Evolutionary conservation across 139 green algal species (phyloP).

Genomic region (Limnomonas spitsbergensis): DNA sequence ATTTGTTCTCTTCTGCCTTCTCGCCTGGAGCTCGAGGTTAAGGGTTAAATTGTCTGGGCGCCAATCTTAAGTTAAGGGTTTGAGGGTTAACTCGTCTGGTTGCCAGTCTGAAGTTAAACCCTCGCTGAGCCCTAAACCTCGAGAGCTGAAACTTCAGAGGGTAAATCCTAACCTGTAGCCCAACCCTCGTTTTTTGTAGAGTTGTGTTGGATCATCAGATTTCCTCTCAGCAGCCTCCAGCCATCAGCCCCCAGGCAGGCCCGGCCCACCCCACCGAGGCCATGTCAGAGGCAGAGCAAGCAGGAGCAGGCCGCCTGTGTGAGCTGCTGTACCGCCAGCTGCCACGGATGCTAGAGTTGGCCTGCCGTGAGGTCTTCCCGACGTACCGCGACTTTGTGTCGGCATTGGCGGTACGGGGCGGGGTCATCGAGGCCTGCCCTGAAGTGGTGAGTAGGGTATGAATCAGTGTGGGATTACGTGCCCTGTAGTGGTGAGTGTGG

Average conservation of each 20-base stretch:
- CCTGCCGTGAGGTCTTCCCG: slow-evolving; percentile 31
- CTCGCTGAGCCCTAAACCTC: no score
- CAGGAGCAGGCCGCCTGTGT: slow-evolving; percentile 34
- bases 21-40: no score
- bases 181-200: no score
- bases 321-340: slow-evolving; percentile 39
- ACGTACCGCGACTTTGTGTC: slow-evolving; percentile 41
- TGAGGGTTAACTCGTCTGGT: no score
- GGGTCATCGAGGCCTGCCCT: slow-evolving; percentile 56
- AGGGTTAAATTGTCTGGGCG: no score
- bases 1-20: no score
- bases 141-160: no score
- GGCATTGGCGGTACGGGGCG: slow-evolving; percentile 36
- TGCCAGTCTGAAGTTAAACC: no score
- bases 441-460: slow-evolving; percentile 25
- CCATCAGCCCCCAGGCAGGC: not conserved
- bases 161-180: no score
- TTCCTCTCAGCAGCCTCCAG: not conserved
- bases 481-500: no score
- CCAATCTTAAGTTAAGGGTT: no score
- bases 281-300: slow-evolving; percentile 26
- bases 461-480: no score
- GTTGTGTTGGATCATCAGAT: not conserved
- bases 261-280: not conserved
- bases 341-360: slow-evolving; percentile 14